Base-by-base conservation (phyloP, 768 basidiomycete species). In the Amanita subjunquillea region DNA sequence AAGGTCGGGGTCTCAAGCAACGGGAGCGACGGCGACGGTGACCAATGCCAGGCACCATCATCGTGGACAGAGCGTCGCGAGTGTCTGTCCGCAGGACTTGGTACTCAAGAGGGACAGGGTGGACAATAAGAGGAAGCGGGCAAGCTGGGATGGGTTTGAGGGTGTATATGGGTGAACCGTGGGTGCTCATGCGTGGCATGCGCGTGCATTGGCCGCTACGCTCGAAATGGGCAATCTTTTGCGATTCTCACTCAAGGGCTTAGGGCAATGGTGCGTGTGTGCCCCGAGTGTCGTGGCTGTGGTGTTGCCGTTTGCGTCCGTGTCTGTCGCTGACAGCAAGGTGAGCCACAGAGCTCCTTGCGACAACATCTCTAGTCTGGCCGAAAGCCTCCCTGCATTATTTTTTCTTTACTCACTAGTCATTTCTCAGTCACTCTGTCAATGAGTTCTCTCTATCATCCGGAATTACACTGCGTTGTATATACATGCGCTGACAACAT, bases 91-190 rank as follows among this genome's bases (percentile, higher is more conserved):
- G 27, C 65, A 68, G 58, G 71, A 70, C 56, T 51, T 71, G 53
- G 51, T 70, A 20, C 42, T 69, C 44, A 56, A 54, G 54, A 54
- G 59, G 30, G 62, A 59, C 45, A 53, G 51, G 9, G 51, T 53
- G 51, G 64, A 62, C 51, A 67, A 65, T 48, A 71, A 71, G 63
- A 52, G 70, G 54, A 72, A 72, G 63, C 62, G 71, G 57, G 68
- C 69, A 22, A 72, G 70, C 58, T 72, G 71, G 71, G 71, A 71
- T 58, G 68, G 71, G 36, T 53, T 53, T 27, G 51, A 53, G 17
- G 43, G 51, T 23, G 43, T 53, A 38, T 53, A 53, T 53, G 43
- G 51, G 51, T 53, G 30, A 53, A 44, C 13, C 29, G 48, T 22
- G 36, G 20, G 12, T 27, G n/a, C n/a, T 8, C 8, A 36, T 51